A percentile compares a stretch with the other conserved stretches of the same genome.
These are phyloP conservation scores for Aspergillus panamensis DNA, from an alignment of 495 filamentous ascomycete genomes.

Conservation along the genomic window DNA sequence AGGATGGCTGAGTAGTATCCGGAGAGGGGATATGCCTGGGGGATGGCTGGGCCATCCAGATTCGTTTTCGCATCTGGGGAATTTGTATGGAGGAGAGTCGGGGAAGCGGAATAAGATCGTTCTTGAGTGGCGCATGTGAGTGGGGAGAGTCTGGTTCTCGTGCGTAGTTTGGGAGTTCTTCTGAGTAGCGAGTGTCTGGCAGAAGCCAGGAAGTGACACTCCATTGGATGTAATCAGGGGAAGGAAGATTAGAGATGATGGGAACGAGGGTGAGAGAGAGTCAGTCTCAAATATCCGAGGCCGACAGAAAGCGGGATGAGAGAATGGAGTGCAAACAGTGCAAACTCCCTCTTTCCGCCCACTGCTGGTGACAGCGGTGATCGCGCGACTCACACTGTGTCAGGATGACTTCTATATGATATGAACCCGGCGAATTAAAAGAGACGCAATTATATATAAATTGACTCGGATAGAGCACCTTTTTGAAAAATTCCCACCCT, in stretches of 20 bases:
- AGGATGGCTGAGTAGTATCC: constrained; percentile 42
- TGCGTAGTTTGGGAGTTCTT: neutral
- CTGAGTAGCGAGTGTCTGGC: constrained; percentile 21
- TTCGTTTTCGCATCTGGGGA: constrained; percentile 15
- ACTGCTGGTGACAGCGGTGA: neutral
- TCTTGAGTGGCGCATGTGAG: neutral
- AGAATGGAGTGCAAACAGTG: constrained; percentile 32
- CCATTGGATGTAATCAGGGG: constrained; percentile 25
- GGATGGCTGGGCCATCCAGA: constrained; percentile 2
- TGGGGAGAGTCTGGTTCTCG: neutral
- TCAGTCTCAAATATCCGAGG: neutral
- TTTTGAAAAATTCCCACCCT: neutral
- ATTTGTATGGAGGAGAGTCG: constrained; percentile 24
- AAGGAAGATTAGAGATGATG: neutral
- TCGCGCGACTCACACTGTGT: neutral
- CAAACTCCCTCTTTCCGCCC: constrained; percentile 27
- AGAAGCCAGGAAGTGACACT: constrained; percentile 24
- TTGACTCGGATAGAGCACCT: no score
- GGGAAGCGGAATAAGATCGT: constrained; percentile 23
- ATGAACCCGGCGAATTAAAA: neutral
- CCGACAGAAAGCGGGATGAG: neutral
- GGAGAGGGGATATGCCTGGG: constrained; percentile 41
- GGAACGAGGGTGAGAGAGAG: neutral
- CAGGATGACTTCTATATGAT: neutral
- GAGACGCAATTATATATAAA: neutral